Conservation (phyloP, 2,329 filamentous ascomycete genomes). For the Arthroderma sp. region DNA sequence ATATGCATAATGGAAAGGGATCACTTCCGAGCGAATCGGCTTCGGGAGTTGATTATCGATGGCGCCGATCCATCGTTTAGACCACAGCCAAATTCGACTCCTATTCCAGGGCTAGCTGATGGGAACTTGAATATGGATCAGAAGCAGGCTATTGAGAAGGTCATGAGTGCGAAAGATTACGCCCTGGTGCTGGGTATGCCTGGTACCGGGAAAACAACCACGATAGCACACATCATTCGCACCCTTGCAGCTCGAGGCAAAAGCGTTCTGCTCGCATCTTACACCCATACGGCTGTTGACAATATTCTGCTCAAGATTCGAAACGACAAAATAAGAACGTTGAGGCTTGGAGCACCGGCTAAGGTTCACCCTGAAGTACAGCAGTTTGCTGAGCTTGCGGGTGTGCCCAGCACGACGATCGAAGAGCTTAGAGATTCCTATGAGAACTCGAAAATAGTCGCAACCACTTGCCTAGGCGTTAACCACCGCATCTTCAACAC, state of each 20-base stretch:
- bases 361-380: slow-evolving; percentile 84
- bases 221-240: slow-evolving; percentile 92
- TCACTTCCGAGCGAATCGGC: slow-evolving; percentile 54
- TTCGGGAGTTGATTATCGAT: slow-evolving; percentile 71
- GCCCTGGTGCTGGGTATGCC: slow-evolving; percentile 97
- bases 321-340: slow-evolving; percentile 59
- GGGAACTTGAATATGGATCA: slow-evolving; percentile 79
- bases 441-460: slow-evolving; percentile 77
- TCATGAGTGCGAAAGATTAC: slow-evolving; percentile 91
- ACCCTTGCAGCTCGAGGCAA: slow-evolving; percentile 80
- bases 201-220: slow-evolving; percentile 94
- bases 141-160: slow-evolving; percentile 73
- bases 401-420: slow-evolving; percentile 58
- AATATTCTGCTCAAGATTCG: slow-evolving; percentile 92
- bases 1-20: slow-evolving; percentile 80
- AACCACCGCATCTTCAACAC: slow-evolving; percentile 80
- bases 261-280: slow-evolving; percentile 83
- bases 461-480: slow-evolving; percentile 86
- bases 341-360: slow-evolving; percentile 71
- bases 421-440: slow-evolving; percentile 75
- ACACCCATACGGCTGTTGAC: slow-evolving; percentile 95
- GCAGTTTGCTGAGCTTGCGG: slow-evolving; percentile 68
- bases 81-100: slow-evolving; percentile 22
- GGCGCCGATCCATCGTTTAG: slow-evolving; percentile 62
- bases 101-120: slow-evolving; percentile 17